Conservation (phyloP, 345 rosid genomes). For the Microthlaspi erraticum region DNA sequence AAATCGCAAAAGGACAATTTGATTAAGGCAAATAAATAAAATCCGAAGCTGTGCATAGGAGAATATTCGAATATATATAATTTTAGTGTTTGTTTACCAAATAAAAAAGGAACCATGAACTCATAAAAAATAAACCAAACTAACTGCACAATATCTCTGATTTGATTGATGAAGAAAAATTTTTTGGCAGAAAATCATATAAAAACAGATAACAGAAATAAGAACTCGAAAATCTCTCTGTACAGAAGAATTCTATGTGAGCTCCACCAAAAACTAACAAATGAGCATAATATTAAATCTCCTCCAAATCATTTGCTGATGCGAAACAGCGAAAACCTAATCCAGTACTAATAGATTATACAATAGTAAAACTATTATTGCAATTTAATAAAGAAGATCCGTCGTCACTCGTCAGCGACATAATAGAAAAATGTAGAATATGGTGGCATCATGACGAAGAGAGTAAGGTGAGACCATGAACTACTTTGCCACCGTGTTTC, state of each 20-base stretch:
- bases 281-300: neutral
- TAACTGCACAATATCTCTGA: neutral
- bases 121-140: neutral
- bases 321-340: conserved; percentile 43
- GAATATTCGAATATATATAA: conserved; percentile 23
- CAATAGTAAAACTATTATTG: neutral
- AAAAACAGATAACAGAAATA: neutral
- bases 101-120: neutral
- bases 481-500: conserved; percentile 32
- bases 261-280: conserved; percentile 31
- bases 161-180: neutral
- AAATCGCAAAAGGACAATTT: conserved; percentile 18
- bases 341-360: conserved; percentile 26
- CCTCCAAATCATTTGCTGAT: conserved; percentile 35
- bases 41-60: conserved; percentile 3
- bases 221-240: conserved; percentile 9
- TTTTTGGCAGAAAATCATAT: neutral
- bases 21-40: neutral
- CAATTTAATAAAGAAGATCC: conserved; percentile 1
- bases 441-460: conserved; percentile 13
- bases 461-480: conserved; percentile 36
- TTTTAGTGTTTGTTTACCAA: neutral
- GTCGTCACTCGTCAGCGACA: conserved; percentile 35
- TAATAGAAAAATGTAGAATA: neutral
- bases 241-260: conserved; percentile 19